Evolutionary conservation across 306 rosid species (phyloP), one percentile per base, ranked within the genome.

Genomic region (Medicago arabica): DNA sequence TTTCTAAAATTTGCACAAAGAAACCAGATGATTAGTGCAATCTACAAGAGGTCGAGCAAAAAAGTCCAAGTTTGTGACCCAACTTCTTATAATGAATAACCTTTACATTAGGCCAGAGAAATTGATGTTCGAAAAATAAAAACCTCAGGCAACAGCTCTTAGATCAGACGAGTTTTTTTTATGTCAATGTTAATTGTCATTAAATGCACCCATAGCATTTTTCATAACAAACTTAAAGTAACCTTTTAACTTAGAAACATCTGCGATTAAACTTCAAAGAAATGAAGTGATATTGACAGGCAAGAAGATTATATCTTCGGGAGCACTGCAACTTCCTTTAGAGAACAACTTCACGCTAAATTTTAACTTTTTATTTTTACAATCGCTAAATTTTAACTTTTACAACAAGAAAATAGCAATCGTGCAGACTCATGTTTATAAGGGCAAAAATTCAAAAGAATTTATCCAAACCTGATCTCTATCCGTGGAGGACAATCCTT

Each of bases 401-500:
- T 47, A 64, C 11, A 64, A 63, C 23, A 31, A 16, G 21, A 71
- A 75, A 65, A 50, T 44, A 62, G 9, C 53, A 63, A 71, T 49
- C 69, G 23, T 3, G n/a, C 10, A 10, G 58, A 17, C 41, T 58
- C 68, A 63, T 31, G 10, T 31, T 55, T 58, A 61, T 38, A 67
- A 71, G 18, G 51, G 34, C 60, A 43, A 66, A 34, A 23, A 49
- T 44, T 53, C 64, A 53, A 71, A 71, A 38, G 6, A 65, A 61
- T 12, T 69, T 60, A 76, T 55, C 60, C 69, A 55, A 82, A 92
- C 99, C 99, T 88, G 75, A 74, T 87, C 83, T 71, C 63, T 87
- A 62, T 71, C 61, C 54, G 17, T 39, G 71, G 82, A 72, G 28
- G 83, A 67, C 21, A 74, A 40, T 72, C 41, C 75, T 73, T 78